A percentile compares a stretch with the other conserved stretches of the same genome.
These are phyloP conservation scores for Salix arbutifolia DNA, from an alignment of 345 rosid genomes.

Conservation along the genomic window DNA sequence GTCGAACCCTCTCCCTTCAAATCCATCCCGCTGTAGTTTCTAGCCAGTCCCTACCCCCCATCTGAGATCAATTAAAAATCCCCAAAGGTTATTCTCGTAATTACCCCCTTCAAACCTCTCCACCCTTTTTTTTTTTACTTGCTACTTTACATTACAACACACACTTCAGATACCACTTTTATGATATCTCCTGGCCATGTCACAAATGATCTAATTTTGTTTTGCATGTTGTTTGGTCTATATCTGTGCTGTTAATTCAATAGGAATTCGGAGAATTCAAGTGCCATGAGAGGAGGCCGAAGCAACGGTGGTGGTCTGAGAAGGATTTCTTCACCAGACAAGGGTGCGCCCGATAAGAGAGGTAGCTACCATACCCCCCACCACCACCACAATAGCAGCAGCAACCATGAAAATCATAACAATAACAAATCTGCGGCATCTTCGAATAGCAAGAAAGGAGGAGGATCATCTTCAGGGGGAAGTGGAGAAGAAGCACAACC, in stretches of 20 bases:
- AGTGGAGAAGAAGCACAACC: constrained; percentile 50
- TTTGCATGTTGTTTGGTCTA: neutral
- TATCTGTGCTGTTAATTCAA: neutral
- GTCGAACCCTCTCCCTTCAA: neutral
- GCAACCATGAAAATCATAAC: neutral
- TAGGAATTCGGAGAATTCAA: constrained; percentile 57
- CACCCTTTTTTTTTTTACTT: neutral
- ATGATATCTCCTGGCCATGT: neutral
- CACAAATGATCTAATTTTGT: neutral
- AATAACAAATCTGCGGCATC: constrained; percentile 45
- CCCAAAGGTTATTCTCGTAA: constrained; percentile 40
- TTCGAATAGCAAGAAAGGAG: constrained; percentile 55
- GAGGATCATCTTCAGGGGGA: constrained; percentile 58
- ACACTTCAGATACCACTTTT: neutral
- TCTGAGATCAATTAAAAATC: constrained; percentile 12
- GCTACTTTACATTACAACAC: neutral
- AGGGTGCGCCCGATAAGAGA: constrained; percentile 50
- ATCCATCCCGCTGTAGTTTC: too few species aligned
- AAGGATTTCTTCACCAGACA: constrained; percentile 48
- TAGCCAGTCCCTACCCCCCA: constrained; percentile 16
- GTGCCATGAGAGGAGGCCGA: constrained; percentile 67
- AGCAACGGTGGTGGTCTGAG: constrained; percentile 44
- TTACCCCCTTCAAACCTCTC: neutral
- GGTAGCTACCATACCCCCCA: constrained; percentile 13
- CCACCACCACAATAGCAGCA: constrained; percentile 4